Percentiles rank a stretch among this genome's conserved stretches.
These are phyloP conservation scores for Suillus ampliporus DNA, from an alignment of 768 basidiomycete genomes.

Conservation along the genomic window DNA sequence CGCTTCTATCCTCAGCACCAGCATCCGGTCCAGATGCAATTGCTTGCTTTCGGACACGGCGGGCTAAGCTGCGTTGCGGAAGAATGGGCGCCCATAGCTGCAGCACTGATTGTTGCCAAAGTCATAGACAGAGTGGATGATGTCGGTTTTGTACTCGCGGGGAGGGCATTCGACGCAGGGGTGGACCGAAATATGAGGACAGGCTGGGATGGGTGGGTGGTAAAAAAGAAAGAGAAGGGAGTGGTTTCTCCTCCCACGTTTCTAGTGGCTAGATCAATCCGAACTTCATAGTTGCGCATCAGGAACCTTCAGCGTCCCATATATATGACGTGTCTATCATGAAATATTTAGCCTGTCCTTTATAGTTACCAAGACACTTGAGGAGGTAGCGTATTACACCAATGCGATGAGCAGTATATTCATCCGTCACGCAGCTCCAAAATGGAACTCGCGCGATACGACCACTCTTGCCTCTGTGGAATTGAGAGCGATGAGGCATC, in stretches of 20 bases:
- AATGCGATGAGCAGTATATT: not conserved
- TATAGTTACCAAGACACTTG: not conserved
- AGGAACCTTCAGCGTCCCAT: not conserved
- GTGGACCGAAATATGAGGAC: constrained; percentile 38
- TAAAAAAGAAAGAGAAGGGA: constrained; percentile 11
- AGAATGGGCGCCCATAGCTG: constrained; percentile 57
- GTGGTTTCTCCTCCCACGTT: not conserved
- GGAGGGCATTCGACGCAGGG: not conserved
- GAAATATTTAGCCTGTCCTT: not conserved
- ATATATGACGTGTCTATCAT: not conserved
- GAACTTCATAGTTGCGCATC: not conserved
- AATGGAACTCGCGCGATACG: not conserved
- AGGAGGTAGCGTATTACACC: not conserved
- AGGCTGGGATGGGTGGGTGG: constrained; percentile 53
- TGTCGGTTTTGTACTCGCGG: constrained; percentile 28
- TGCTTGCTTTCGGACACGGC: constrained; percentile 53
- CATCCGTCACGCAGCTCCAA: not conserved
- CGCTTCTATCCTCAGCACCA: constrained; percentile 39
- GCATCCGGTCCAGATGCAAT: constrained; percentile 24
- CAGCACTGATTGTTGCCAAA: constrained; percentile 51
- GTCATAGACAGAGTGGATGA: constrained; percentile 44
- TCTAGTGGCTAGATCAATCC: not conserved
- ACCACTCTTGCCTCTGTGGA: too few relatives aligned
- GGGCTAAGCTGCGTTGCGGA: constrained; percentile 45
- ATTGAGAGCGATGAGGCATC: too few relatives aligned